Conservation (phyloP, 768 basidiomycete species). For the Serendipita sp. region DNA sequence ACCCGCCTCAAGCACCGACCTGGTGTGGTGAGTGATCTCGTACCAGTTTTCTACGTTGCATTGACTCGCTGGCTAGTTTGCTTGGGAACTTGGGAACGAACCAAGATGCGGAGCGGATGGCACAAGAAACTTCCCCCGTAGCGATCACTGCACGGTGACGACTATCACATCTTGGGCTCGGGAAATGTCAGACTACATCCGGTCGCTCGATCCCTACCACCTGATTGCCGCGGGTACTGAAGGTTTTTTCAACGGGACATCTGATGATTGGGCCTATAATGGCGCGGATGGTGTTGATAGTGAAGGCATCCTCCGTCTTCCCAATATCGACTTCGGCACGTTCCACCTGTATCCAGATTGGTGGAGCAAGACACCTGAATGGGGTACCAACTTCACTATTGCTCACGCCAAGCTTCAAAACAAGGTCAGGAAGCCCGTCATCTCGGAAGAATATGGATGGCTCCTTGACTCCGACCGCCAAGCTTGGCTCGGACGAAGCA, state of each 20-base stretch:
- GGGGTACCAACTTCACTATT: constrained; percentile 10
- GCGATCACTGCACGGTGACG: constrained; percentile 10
- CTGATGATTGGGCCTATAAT: constrained; percentile 9
- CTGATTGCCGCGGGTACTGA: constrained; percentile 13
- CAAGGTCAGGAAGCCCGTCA: constrained; percentile 10
- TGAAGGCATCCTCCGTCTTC: constrained; percentile 5
- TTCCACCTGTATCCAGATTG: constrained; percentile 12
- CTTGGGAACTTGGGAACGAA: constrained; percentile 7
- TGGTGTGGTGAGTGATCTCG: constrained; percentile 5
- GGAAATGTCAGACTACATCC: constrained; percentile 13
- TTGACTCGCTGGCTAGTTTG: background rate
- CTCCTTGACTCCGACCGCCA: constrained; percentile 6
- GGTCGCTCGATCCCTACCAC: constrained; percentile 11
- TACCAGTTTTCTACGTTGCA: background rate
- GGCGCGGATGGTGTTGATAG: constrained; percentile 11
- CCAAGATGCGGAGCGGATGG: constrained; percentile 12
- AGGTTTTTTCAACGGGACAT: constrained; percentile 11
- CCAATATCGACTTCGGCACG: constrained; percentile 10
- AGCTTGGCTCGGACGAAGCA: constrained; percentile 4
- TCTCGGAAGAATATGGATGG: constrained; percentile 12
- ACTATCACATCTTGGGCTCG: constrained; percentile 11
- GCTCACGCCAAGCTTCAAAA: constrained; percentile 6
- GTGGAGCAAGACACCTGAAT: constrained; percentile 12
- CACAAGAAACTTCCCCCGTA: constrained; percentile 12
- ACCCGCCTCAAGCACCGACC: constrained; percentile 8